Evolutionary conservation across 345 rosid genomes (phyloP).

Genomic region (Hibiscus trionum): DNA sequence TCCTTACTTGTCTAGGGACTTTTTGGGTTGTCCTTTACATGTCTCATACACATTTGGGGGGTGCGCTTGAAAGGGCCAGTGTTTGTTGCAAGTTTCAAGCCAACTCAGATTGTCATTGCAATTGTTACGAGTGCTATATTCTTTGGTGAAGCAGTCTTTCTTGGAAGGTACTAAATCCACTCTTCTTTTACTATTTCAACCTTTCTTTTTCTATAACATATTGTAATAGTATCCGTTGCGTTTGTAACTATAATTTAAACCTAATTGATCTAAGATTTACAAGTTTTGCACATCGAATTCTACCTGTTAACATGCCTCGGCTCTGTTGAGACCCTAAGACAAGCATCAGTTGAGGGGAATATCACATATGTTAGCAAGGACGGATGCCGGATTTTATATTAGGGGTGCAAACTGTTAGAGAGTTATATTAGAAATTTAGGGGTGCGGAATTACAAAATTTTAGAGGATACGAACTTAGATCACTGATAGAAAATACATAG

Average conservation of each 20-base stretch:
- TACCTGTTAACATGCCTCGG: not conserved
- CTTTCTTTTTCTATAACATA: not conserved
- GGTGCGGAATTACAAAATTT: no score
- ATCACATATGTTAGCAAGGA: no score
- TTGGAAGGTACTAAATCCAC: not conserved
- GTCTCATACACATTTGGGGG: not conserved
- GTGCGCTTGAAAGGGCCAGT: constrained; percentile 5
- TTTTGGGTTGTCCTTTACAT: not conserved
- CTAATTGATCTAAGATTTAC: not conserved
- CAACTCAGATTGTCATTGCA: constrained; percentile 3
- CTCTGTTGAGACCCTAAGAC: no score
- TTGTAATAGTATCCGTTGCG: not conserved
- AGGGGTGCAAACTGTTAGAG: no score
- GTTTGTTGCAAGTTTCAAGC: not conserved
- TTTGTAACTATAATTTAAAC: no score
- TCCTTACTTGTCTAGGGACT: constrained; percentile 15
- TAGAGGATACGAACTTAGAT: no score
- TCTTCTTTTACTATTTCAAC: not conserved
- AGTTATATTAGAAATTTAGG: no score
- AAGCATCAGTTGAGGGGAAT: no score
- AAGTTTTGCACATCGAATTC: not conserved
- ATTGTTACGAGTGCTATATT: not conserved
- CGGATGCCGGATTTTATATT: no score
- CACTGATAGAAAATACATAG: no score
- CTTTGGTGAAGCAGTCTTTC: not conserved